Evolutionary conservation across 345 rosid species (phyloP).

Genomic region (Populus deltoides): DNA sequence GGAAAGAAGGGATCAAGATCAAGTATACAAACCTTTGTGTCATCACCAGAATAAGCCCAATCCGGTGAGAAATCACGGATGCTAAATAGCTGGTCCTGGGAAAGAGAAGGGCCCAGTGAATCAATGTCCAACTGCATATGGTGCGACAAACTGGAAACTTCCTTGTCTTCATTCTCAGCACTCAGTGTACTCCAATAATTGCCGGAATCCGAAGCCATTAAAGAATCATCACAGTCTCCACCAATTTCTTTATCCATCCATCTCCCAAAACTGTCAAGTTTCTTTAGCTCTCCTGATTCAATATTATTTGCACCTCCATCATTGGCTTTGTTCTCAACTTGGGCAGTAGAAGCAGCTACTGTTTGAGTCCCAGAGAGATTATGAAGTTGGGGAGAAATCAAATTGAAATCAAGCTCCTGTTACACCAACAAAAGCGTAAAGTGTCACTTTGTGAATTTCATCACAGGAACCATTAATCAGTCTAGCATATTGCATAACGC

Average conservation of each 20-base stretch:
- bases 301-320: slow-evolving; percentile 27
- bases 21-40: slow-evolving; percentile 43
- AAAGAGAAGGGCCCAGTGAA: slow-evolving; percentile 72
- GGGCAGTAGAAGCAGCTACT: slow-evolving; percentile 29
- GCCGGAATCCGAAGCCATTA: slow-evolving; percentile 73
- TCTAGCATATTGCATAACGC: neutral
- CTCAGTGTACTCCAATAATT: slow-evolving; percentile 67
- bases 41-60: slow-evolving; percentile 50
- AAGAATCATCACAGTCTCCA: slow-evolving; percentile 65
- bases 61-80: slow-evolving; percentile 68
- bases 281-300: slow-evolving; percentile 56
- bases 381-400: slow-evolving; percentile 19
- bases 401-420: slow-evolving; percentile 28
- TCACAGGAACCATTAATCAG: neutral
- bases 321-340: slow-evolving; percentile 38
- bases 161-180: slow-evolving; percentile 64
- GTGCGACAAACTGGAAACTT: slow-evolving; percentile 59
- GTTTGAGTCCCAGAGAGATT: slow-evolving; percentile 22
- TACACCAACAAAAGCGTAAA: slow-evolving; percentile 15
- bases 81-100: slow-evolving; percentile 76
- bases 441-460: neutral
- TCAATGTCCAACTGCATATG: slow-evolving; percentile 58
- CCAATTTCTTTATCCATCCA: slow-evolving; percentile 88
- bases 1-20: neutral
- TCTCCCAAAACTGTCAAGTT: slow-evolving; percentile 80